Evolutionary conservation across 495 filamentous ascomycete genomes (phyloP), one percentile per base, ranked within the genome.

Genomic region (Diplogelasinospora grovesii): DNA sequence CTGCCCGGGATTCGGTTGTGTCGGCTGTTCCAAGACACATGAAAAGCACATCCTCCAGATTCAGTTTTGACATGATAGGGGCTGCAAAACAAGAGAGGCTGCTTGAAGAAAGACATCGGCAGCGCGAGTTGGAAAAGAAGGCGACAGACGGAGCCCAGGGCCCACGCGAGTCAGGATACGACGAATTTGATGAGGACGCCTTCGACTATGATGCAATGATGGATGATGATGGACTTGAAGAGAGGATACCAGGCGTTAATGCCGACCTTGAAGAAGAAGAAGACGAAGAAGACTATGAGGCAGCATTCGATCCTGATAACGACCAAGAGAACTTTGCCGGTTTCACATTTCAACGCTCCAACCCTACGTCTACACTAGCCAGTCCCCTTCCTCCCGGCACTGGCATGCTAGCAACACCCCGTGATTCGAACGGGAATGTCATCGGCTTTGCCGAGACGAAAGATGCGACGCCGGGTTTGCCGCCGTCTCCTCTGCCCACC

Each of bases 21-120:
- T 73, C 74, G 3, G 75, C 78, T 0, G 27, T 74, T 13, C 84
- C 85, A 0, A 83, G 70, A 48, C 86, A 89, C 58, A 80, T 89
- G 57, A 89, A 83, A 49, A 90, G 86, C 57, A 90, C 82, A 38
- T 84, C 88, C 0, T 93, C 86, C 2, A 70, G 89, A 8, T 95
- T 96, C 50, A 93, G 87, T 54, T 96, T 96, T 52, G 88, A 95
- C 52, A 85, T 95, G 74, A 78, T 82, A n/a, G 87, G 85, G 22
- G 79, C 85, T 10, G 80, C 83, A 4, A 74, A 74, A 8, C 81
- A 94, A 56, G 89, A 96, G 57, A 81, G 81, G 53, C 53, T 89
- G 2, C 60, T 96, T 11, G 89, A 96, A 64, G 88, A 95, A 54
- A 79, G 86, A 26, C 84, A 92, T 49, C 80, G 85, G 38, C 75